phyloP scores from a whole-genome alignment of 1,284 basidiomycete species.

The Inonotus obliquus region DNA sequence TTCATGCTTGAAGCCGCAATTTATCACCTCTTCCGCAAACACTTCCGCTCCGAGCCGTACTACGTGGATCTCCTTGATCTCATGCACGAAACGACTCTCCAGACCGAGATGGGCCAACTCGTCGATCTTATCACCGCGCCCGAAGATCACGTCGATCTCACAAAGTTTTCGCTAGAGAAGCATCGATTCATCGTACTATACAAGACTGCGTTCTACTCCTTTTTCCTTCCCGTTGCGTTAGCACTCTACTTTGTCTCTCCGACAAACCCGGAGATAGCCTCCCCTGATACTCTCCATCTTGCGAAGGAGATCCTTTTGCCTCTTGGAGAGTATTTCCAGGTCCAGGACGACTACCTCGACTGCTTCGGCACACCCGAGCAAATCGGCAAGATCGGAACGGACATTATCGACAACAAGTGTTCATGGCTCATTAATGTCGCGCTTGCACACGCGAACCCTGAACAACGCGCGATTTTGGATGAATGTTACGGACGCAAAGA shows the following conservation, averaged over 20 bases:
- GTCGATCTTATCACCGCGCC: conserved; percentile 95
- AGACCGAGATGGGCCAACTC: conserved; percentile 95
- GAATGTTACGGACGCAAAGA: conserved; percentile 89
- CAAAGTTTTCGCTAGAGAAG: conserved; percentile 79
- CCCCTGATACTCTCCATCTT: conserved; percentile 67
- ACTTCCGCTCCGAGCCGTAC: conserved; percentile 81
- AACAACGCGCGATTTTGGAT: conserved; percentile 58
- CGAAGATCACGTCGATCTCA: conserved; percentile 84
- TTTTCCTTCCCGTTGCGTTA: conserved; percentile 96
- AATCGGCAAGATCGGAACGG: conserved; percentile 96
- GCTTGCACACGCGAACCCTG: conserved; percentile 51
- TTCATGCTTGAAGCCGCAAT: conserved; percentile 97
- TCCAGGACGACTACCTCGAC: conserved; percentile 98
- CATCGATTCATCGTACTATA: conserved; percentile 94
- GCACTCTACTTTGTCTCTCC: conserved; percentile 65
- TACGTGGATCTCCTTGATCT: conserved; percentile 90
- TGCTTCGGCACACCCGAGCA: conserved; percentile 87
- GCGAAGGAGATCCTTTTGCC: conserved; percentile 86
- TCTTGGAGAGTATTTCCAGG: conserved; percentile 97
- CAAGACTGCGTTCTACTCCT: conserved; percentile 98
- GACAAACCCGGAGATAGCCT: conserved; percentile 61
- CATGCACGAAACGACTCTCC: conserved; percentile 89
- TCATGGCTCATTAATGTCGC: conserved; percentile 96
- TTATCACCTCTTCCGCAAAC: conserved; percentile 84
- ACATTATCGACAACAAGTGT: conserved; percentile 99